A percentile compares a stretch with the other conserved stretches of the same genome.
phyloP scores from a whole-genome alignment of 2,329 filamentous ascomycete genomes.

The Exophiala viscosa region DNA sequence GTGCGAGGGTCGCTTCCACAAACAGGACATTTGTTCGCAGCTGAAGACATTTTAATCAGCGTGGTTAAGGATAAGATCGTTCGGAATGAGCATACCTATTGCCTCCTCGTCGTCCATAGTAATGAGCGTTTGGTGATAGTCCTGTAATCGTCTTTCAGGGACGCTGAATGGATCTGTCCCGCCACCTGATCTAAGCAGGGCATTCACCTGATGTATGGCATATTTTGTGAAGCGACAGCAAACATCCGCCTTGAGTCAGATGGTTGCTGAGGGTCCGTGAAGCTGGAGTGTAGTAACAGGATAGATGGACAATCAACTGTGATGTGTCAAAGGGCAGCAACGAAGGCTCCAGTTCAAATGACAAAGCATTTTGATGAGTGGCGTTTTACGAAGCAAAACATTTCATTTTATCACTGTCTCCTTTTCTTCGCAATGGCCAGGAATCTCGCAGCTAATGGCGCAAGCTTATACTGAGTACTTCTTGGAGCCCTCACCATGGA shows the following conservation, averaged over 20 bases:
- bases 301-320: too few relatives aligned
- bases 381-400: neutral
- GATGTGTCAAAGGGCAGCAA: neutral
- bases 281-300: too few relatives aligned
- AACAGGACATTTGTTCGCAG: slow-evolving; percentile 64
- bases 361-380: slow-evolving; percentile 6
- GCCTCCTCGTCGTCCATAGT: slow-evolving; percentile 22
- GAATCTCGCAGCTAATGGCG: neutral
- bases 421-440: neutral
- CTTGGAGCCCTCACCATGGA: slow-evolving; percentile 25
- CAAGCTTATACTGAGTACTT: neutral
- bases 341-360: slow-evolving; percentile 8
- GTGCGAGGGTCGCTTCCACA: slow-evolving; percentile 97
- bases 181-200: too few relatives aligned
- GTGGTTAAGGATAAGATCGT: neutral
- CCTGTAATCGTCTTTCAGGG: neutral
- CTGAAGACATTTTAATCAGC: slow-evolving; percentile 1
- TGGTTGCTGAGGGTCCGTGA: too few relatives aligned
- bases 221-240: too few relatives aligned
- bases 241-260: too few relatives aligned
- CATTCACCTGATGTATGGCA: too few relatives aligned
- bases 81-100: slow-evolving; percentile 4
- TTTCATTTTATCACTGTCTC: neutral
- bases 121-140: neutral
- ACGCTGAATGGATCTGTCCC: too few relatives aligned